Percentiles rank a stretch among this genome's conserved stretches.
phyloP scores from a whole-genome alignment of 805 yeast genomes.

The Citeromyces nyonsensis region DNA sequence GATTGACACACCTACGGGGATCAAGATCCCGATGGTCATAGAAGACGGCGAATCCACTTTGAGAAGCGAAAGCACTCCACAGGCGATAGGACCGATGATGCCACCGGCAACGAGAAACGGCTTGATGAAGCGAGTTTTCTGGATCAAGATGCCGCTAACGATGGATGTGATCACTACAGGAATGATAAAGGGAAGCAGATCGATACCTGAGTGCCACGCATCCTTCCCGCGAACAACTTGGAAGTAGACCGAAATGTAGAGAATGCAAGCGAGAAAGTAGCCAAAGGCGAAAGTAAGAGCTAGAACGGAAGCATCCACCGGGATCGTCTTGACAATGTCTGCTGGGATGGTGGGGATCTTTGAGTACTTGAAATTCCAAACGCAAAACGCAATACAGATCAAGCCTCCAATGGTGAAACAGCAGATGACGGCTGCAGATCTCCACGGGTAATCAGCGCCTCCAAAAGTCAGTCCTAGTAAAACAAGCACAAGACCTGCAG shows the following conservation, averaged over 20 bases:
- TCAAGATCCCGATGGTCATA: conserved; percentile 25
- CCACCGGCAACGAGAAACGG: conserved; percentile 22
- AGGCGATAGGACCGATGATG: conserved; percentile 23
- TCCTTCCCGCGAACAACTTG: conserved; percentile 26
- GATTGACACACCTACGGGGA: conserved; percentile 27
- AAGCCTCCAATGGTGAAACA: conserved; percentile 31
- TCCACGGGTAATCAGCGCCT: conserved; percentile 35
- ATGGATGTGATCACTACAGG: conserved; percentile 23
- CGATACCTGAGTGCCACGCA: conserved; percentile 30
- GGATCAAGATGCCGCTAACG: conserved; percentile 19
- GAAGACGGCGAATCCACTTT: conserved; percentile 19
- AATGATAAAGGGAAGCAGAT: conserved; percentile 26
- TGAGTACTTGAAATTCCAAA: conserved; percentile 25
- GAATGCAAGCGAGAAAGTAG: conserved; percentile 24
- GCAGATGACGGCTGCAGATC: conserved; percentile 32
- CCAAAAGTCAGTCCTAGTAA: conserved; percentile 37
- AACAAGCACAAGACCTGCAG: conserved; percentile 25
- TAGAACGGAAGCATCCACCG: conserved; percentile 13
- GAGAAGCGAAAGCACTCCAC: conserved; percentile 26
- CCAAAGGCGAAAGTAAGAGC: conserved; percentile 10
- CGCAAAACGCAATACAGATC: conserved; percentile 15
- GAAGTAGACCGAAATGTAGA: conserved; percentile 28
- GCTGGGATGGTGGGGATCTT: conserved; percentile 28
- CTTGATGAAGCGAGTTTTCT: conserved; percentile 21
- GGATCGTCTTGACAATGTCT: conserved; percentile 19